These are phyloP conservation scores for Ormosia emarginata DNA, from an alignment of 306 rosid genomes.

Conservation along the genomic window DNA sequence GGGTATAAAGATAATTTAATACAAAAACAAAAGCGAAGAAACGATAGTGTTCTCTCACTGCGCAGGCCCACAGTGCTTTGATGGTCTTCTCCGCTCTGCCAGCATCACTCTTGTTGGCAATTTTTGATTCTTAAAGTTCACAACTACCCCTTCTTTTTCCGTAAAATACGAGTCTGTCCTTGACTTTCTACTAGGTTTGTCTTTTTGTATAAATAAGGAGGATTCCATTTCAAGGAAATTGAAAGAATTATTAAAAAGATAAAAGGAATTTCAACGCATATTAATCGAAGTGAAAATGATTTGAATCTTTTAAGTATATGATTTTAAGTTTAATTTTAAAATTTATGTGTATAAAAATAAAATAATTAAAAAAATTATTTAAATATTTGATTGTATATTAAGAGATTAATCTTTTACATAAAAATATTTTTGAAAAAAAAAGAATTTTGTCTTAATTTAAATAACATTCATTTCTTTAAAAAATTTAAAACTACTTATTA, in stretches of 20 bases:
- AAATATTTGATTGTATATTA: too few relatives aligned
- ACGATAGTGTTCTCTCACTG: not conserved
- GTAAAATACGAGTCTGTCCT: conserved; percentile 4
- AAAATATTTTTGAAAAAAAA: not conserved
- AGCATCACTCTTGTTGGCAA: not conserved
- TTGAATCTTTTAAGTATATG: too few relatives aligned
- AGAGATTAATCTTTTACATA: too few relatives aligned
- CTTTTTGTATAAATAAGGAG: not conserved
- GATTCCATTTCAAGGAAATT: not conserved
- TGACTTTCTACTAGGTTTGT: not conserved
- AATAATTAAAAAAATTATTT: too few relatives aligned
- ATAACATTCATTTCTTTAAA: too few relatives aligned
- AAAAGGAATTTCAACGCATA: not conserved
- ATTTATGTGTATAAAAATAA: too few relatives aligned
- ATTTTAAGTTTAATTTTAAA: too few relatives aligned
- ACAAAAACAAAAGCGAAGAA: not conserved
- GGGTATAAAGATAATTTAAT: not conserved
- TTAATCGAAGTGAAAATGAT: too few relatives aligned
- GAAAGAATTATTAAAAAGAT: not conserved
- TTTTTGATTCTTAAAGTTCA: conserved; percentile 11
- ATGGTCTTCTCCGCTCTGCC: not conserved
- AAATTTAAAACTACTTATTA: too few relatives aligned
- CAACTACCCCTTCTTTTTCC: conserved; percentile 4
- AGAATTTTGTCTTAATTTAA: not conserved
- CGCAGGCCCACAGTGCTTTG: not conserved